Evolutionary conservation across 352 stramenopile genomes (phyloP), one percentile per base, ranked within the genome.

Genomic region (Elongisporangium prolatum): DNA sequence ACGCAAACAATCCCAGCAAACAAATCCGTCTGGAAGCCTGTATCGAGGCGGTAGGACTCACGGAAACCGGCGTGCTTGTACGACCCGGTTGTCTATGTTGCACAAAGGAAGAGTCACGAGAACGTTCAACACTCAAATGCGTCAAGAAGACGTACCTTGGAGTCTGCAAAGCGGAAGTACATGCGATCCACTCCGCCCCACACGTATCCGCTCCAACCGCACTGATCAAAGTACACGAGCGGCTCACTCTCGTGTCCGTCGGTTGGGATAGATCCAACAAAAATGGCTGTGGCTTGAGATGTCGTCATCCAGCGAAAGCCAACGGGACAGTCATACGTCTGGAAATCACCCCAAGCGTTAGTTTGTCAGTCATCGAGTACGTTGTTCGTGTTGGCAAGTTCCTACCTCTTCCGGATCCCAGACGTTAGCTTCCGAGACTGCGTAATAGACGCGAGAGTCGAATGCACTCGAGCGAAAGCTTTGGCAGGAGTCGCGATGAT

Each of bases 121-220:
- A 44, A 44, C 10, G 34, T 4, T 44, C 34, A 44, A 44, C 9
- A 44, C 34, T 7, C 4, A 38, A 38, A 9, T 44, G 34, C 34
- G 10, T 44, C 34, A 44, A 28, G 10, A 17, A 10, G 3, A 40
- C 44, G 2, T 59, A 85, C 68, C 56, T 55, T 56, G 16, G 88
- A 97, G 65, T 97, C 91, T 3, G 84, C 75, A 50, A 97, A 95
- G 25, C 88, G 79, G 65, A 97, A 96, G 51, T 89, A 77, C 28
- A 65, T 66, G 24, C 91, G 71, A 17, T n/a, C 50, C 25, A 65
- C 59, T 34, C 80, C 75, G 50, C 86, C 80, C 80, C 83, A 97
- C 14, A 64, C 56, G 56, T 84, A 95, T 14, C 74, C 88, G 3
- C 68, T 47, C 91, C 91, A 97, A 20, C 86, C 91, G 60, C 91